Conservation (phyloP, 1,284 basidiomycete species). For the Mycena sp. region DNA sequence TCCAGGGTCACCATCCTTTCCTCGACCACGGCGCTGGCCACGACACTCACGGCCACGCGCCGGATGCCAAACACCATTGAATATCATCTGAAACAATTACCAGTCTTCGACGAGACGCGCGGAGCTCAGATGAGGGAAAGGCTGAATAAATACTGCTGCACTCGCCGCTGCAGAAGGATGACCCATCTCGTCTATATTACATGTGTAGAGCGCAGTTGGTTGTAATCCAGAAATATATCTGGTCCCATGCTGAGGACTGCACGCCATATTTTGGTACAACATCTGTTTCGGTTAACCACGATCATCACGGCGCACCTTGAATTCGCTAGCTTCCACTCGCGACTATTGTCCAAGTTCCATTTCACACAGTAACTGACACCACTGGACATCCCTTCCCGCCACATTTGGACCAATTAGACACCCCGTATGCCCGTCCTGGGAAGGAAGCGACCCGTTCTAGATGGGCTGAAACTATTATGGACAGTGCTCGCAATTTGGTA, state of each 20-base stretch:
- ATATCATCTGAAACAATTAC: not conserved
- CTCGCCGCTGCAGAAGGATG: not conserved
- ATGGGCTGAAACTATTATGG: slow-evolving; percentile 63
- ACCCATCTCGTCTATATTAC: not conserved
- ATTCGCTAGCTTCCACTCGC: not conserved
- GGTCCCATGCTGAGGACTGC: no score
- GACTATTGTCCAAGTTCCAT: no score
- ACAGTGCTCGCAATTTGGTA: slow-evolving; percentile 60
- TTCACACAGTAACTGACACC: no score
- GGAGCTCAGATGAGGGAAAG: not conserved
- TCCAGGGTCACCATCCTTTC: slow-evolving; percentile 69
- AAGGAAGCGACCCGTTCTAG: slow-evolving; percentile 41
- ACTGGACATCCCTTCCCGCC: no score
- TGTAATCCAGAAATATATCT: slow-evolving; percentile 1
- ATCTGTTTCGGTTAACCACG: not conserved
- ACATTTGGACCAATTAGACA: not conserved
- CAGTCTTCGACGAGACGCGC: not conserved
- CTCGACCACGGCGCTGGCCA: slow-evolving; percentile 69
- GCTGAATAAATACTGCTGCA: not conserved
- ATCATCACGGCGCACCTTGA: not conserved
- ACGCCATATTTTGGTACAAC: not conserved
- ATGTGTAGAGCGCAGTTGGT: not conserved
- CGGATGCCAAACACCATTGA: slow-evolving; percentile 57
- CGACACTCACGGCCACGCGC: slow-evolving; percentile 59
- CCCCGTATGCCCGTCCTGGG: slow-evolving; percentile 16